These are phyloP conservation scores for Bromus sterilis DNA, from an alignment of 176 grass and related monocot species.

Conservation along the genomic window DNA sequence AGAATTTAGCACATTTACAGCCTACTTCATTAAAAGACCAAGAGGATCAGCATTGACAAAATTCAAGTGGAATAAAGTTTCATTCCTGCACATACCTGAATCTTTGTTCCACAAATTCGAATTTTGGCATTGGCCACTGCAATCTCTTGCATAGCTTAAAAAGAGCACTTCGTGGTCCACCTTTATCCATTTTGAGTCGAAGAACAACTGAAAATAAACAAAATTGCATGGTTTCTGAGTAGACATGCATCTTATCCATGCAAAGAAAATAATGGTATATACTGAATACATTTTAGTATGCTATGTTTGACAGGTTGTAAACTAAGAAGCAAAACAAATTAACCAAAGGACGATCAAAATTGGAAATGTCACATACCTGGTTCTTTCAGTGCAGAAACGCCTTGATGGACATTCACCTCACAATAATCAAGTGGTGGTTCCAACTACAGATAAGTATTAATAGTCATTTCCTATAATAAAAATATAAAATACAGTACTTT, in stretches of 20 bases:
- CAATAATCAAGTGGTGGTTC: constrained; percentile 15
- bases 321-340: neutral
- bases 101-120: constrained; percentile 55
- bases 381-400: constrained; percentile 19
- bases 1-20: neutral
- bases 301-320: neutral
- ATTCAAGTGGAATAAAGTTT: constrained; percentile 4
- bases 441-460: constrained; percentile 31
- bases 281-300: constrained; percentile 1
- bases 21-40: neutral
- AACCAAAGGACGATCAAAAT: constrained; percentile 7
- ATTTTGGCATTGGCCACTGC: constrained; percentile 78
- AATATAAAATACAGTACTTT: neutral
- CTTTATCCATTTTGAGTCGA: constrained; percentile 52
- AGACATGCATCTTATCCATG: neutral
- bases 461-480: constrained; percentile 3
- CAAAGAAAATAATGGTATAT: neutral
- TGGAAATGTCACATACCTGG: constrained; percentile 22
- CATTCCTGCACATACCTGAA: constrained; percentile 44
- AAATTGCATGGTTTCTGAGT: neutral
- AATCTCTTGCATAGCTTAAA: constrained; percentile 82
- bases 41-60: neutral
- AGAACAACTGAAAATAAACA: constrained; percentile 32
- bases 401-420: constrained; percentile 11
- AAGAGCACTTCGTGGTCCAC: constrained; percentile 64